phyloP scores from a whole-genome alignment of 768 basidiomycete species.

The Leccinum broughii region DNA sequence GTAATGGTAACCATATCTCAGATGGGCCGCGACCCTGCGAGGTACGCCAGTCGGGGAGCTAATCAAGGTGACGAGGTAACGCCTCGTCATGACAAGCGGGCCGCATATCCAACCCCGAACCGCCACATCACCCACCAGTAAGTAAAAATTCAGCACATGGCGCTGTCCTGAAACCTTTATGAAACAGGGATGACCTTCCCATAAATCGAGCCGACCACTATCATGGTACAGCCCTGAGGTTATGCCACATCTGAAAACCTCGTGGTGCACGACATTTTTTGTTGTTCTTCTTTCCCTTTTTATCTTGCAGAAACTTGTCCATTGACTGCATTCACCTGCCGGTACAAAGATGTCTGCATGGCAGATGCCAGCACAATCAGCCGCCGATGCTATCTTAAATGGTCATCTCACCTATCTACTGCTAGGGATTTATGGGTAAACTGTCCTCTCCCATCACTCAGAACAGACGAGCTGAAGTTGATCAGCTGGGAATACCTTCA shows the following conservation, averaged over 20 bases:
- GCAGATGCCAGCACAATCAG: neutral
- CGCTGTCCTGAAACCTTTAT: constrained; percentile 7
- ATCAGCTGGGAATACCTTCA: constrained; percentile 26
- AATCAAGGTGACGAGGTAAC: neutral
- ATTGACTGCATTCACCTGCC: neutral
- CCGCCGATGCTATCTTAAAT: neutral
- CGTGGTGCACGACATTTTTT: neutral
- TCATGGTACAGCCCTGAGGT: neutral
- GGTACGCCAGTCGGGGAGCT: neutral
- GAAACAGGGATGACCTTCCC: constrained; percentile 4
- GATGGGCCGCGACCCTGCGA: neutral
- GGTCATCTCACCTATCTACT: constrained; percentile 10
- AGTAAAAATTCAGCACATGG: neutral
- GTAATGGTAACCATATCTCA: neutral
- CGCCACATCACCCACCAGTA: neutral
- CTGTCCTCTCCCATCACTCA: neutral
- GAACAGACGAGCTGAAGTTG: neutral
- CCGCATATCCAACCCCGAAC: neutral
- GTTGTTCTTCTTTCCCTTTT: neutral
- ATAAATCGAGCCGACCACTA: neutral
- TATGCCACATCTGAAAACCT: neutral
- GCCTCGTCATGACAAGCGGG: neutral
- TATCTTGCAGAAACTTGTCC: neutral
- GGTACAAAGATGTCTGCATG: constrained; percentile 2
- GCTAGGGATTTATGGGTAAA: constrained; percentile 25